A percentile compares a stretch with the other conserved stretches of the same genome.
These are phyloP conservation scores for Backusella tuberculispora DNA, from an alignment of 192 early-diverging fungal species.

Conservation along the genomic window DNA sequence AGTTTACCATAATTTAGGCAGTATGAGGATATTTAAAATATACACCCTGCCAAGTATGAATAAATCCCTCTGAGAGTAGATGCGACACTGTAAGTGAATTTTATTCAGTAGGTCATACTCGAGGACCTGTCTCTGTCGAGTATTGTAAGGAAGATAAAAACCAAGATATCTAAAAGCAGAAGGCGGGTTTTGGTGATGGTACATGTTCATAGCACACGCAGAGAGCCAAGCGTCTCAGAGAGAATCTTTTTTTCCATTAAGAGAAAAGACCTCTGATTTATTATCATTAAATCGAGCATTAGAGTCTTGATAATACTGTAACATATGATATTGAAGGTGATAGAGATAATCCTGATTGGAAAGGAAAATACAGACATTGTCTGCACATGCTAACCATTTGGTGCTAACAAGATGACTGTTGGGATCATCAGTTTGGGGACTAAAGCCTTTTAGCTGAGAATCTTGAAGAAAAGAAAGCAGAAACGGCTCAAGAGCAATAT, in stretches of 20 bases:
- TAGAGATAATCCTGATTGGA: conserved; percentile 11
- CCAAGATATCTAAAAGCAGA: no score
- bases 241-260: no score
- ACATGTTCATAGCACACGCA: no score
- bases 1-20: background rate
- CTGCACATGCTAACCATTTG: conserved; percentile 12
- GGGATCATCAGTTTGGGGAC: no score
- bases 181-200: no score
- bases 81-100: no score
- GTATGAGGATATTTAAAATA: background rate
- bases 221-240: no score
- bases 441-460: background rate
- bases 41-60: background rate
- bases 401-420: no score
- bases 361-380: conserved; percentile 20
- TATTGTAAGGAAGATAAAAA: no score
- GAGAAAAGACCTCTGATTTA: no score
- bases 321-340: background rate
- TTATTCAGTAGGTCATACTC: background rate
- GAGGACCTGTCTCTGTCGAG: conserved; percentile 17
- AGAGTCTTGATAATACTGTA: background rate
- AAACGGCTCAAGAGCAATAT: conserved; percentile 28
- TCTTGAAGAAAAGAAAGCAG: background rate
- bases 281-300: no score
- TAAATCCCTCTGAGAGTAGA: background rate